These are phyloP conservation scores for Kockovaella imperatae DNA, from an alignment of 768 basidiomycete genomes.

Conservation along the genomic window DNA sequence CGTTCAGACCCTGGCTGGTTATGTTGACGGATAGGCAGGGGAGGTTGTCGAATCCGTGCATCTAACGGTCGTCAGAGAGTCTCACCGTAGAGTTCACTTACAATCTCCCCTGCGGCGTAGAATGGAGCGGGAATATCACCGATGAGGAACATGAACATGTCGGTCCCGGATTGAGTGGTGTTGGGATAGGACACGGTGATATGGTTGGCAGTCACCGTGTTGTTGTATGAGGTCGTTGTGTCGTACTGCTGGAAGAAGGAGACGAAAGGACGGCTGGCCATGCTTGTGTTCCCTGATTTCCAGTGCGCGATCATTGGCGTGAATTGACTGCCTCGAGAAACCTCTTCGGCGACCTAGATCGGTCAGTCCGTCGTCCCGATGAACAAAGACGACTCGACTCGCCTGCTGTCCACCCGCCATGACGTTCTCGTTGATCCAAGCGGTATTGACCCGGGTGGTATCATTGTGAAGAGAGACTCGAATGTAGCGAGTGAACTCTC, in stretches of 20 bases:
- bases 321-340: slow-evolving; percentile 4
- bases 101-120: slow-evolving; percentile 4
- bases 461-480: slow-evolving; percentile 9
- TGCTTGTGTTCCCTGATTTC: slow-evolving; percentile 6
- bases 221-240: slow-evolving; percentile 4
- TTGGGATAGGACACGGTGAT: slow-evolving; percentile 6
- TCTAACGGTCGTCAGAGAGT: not conserved
- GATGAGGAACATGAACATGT: slow-evolving; percentile 6
- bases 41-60: slow-evolving; percentile 5
- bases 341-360: not conserved
- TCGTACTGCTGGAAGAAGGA: slow-evolving; percentile 10
- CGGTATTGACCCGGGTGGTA: slow-evolving; percentile 9
- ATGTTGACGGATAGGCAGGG: slow-evolving; percentile 3
- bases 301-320: slow-evolving; percentile 9
- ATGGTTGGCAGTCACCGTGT: slow-evolving; percentile 5
- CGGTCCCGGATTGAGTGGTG: slow-evolving; percentile 1
- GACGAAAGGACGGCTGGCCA: slow-evolving; percentile 4
- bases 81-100: not conserved
- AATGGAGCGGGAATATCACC: slow-evolving; percentile 7
- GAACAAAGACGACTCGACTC: not conserved
- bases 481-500: not conserved
- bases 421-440: slow-evolving; percentile 5
- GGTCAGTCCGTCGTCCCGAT: not conserved
- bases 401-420: slow-evolving; percentile 10
- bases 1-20: slow-evolving; percentile 3